Evolutionary conservation across 1,139 yeast genomes (phyloP).

Genomic region (Suhomyces coccinellae): DNA sequence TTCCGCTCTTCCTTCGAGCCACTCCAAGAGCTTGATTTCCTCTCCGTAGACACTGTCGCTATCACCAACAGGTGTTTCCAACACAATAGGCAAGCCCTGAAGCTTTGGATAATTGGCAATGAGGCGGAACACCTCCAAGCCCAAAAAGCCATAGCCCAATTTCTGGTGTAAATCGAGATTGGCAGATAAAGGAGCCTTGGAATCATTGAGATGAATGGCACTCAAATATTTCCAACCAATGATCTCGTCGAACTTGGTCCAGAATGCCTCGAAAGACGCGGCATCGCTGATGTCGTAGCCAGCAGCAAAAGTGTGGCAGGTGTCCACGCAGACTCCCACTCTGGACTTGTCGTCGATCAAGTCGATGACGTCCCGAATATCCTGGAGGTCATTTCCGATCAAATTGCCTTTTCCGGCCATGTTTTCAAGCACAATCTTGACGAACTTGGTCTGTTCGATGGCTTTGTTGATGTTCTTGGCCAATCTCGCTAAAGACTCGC

Average conservation of each 20-base stretch:
- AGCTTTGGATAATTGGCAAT: conserved; percentile 70
- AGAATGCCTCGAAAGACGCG: conserved; percentile 59
- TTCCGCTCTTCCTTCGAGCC: conserved; percentile 55
- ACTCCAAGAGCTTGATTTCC: conserved; percentile 75
- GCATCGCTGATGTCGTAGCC: conserved; percentile 82
- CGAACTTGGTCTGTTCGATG: conserved; percentile 68
- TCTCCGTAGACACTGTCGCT: conserved; percentile 68
- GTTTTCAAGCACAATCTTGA: conserved; percentile 87
- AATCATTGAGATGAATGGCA: conserved; percentile 88
- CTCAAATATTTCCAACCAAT: conserved; percentile 75
- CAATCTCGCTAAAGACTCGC: conserved; percentile 60
- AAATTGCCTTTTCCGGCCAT: conserved; percentile 98
- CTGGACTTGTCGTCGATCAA: conserved; percentile 74
- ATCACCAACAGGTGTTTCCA: conserved; percentile 81
- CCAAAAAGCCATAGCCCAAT: conserved; percentile 85
- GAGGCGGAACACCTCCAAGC: conserved; percentile 77
- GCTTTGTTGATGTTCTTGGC: conserved; percentile 83
- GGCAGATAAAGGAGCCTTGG: conserved; percentile 90
- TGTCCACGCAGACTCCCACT: conserved; percentile 92
- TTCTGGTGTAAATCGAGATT: conserved; percentile 90
- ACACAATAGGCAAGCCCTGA: conserved; percentile 70
- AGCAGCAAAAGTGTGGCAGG: conserved; percentile 95
- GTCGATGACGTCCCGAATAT: conserved; percentile 71
- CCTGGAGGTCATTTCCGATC: conserved; percentile 81
- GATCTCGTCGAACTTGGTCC: conserved; percentile 69